These are phyloP conservation scores for Urochloa ruziziensis DNA, from an alignment of 176 grass and related monocot species.

Conservation along the genomic window DNA sequence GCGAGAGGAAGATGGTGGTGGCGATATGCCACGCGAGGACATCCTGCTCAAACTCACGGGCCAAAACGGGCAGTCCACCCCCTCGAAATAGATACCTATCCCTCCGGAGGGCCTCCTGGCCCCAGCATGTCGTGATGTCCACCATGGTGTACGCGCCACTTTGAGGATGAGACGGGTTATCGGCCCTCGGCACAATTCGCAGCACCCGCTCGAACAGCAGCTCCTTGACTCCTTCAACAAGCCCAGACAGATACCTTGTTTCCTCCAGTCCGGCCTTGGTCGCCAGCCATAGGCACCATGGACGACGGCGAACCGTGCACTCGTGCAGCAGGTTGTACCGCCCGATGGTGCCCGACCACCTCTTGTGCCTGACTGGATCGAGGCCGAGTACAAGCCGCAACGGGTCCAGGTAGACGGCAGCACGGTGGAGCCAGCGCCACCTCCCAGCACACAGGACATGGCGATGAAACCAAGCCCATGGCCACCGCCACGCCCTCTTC, in stretches of 20 bases:
- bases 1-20: neutral
- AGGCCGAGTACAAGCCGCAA: neutral
- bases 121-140: neutral
- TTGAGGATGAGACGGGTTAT: too few relatives aligned
- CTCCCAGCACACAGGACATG: neutral
- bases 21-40: neutral
- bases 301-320: neutral
- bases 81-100: neutral
- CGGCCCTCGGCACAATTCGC: neutral
- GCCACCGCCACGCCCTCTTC: too few relatives aligned
- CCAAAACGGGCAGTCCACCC: neutral
- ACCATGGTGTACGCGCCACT: neutral
- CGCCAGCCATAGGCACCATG: neutral
- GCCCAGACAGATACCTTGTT: neutral
- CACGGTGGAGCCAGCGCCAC: neutral
- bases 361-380: neutral
- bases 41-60: neutral
- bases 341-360: neutral
- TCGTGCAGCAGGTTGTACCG: neutral
- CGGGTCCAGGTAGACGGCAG: neutral
- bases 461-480: neutral
- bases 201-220: neutral
- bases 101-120: neutral
- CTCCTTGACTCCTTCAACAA: neutral
- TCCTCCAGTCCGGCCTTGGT: neutral